Percentiles rank a stretch among this genome's conserved stretches.
phyloP scores from a whole-genome alignment of 805 yeast genomes.

The Candida ficus region DNA sequence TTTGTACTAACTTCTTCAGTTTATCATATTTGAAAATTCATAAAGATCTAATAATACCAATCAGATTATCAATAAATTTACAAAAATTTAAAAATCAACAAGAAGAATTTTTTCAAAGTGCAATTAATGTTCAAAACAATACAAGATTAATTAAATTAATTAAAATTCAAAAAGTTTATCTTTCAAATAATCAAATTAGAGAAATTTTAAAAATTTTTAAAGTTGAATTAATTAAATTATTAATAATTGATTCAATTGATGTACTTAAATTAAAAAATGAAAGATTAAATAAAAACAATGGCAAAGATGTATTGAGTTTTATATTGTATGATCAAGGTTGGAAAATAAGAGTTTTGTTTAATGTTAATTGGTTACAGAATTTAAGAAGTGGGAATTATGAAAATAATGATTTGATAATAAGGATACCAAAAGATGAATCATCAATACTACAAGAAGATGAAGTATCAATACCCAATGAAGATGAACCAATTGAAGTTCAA shows the following conservation, averaged over 20 bases:
- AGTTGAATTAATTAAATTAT: conserved; percentile 9
- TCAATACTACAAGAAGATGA: conserved; percentile 6
- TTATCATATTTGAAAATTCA: not conserved
- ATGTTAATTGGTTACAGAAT: conserved; percentile 9
- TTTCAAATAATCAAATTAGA: conserved; percentile 19
- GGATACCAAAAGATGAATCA: conserved; percentile 8
- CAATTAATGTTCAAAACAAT: conserved; percentile 7
- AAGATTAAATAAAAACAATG: not conserved
- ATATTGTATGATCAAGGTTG: conserved; percentile 13
- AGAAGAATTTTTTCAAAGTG: conserved; percentile 3
- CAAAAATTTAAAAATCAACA: not conserved
- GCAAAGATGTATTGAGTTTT: conserved; percentile 2
- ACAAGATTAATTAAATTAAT: conserved; percentile 4
- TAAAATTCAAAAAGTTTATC: conserved; percentile 7
- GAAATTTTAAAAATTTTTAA: conserved; percentile 13
- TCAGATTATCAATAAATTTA: conserved; percentile 5
- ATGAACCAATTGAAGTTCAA: conserved; percentile 8
- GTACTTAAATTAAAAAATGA: conserved; percentile 1
- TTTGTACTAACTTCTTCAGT: not conserved
- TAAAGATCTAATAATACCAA: not conserved
- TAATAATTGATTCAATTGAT: conserved; percentile 15
- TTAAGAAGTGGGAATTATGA: conserved; percentile 2
- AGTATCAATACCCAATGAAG: conserved; percentile 17
- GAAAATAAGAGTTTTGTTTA: conserved; percentile 4
- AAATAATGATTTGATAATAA: conserved; percentile 8